Conservation (phyloP, 352 stramenopile species). For the Thalassiosira mediterranea region DNA sequence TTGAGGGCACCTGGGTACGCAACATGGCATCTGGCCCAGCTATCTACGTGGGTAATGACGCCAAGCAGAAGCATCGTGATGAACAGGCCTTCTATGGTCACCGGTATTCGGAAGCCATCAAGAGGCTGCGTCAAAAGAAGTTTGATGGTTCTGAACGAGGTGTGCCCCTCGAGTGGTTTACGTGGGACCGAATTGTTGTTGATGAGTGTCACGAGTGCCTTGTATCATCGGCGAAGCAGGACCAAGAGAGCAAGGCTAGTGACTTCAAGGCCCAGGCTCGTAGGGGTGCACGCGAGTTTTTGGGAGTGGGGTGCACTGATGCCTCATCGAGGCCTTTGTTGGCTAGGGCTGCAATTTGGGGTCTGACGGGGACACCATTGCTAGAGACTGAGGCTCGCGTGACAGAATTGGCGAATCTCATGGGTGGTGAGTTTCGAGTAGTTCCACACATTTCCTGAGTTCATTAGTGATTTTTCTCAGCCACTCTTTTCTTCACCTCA, state of each 20-base stretch:
- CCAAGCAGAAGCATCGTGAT: slow-evolving; percentile 51
- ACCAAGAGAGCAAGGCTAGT: slow-evolving; percentile 37
- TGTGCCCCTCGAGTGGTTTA: slow-evolving; percentile 62
- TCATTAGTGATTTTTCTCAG: slow-evolving; percentile 2
- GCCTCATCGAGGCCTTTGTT: slow-evolving; percentile 45
- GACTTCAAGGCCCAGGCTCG: slow-evolving; percentile 55
- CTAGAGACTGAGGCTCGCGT: slow-evolving; percentile 60
- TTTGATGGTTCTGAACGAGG: slow-evolving; percentile 43
- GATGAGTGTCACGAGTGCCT: slow-evolving; percentile 69
- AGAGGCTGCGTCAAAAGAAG: slow-evolving; percentile 39
- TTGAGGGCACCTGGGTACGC: slow-evolving; percentile 66
- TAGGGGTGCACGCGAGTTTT: slow-evolving; percentile 55
- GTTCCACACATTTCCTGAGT: too few relatives aligned
- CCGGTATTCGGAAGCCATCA: slow-evolving; percentile 46
- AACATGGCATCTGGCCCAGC: slow-evolving; percentile 65
- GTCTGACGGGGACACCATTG: slow-evolving; percentile 60
- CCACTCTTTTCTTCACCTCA: slow-evolving; percentile 3
- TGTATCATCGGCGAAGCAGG: slow-evolving; percentile 50
- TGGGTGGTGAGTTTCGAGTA: slow-evolving; percentile 39
- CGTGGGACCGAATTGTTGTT: slow-evolving; percentile 59
- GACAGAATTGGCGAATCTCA: slow-evolving; percentile 63
- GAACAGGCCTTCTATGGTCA: slow-evolving; percentile 57
- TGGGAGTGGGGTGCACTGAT: slow-evolving; percentile 55
- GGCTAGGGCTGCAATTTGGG: slow-evolving; percentile 46
- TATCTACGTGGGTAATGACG: slow-evolving; percentile 68